Base-by-base conservation (phyloP, 2,329 filamentous ascomycete species). In the Sarocladium kiliense region DNA sequence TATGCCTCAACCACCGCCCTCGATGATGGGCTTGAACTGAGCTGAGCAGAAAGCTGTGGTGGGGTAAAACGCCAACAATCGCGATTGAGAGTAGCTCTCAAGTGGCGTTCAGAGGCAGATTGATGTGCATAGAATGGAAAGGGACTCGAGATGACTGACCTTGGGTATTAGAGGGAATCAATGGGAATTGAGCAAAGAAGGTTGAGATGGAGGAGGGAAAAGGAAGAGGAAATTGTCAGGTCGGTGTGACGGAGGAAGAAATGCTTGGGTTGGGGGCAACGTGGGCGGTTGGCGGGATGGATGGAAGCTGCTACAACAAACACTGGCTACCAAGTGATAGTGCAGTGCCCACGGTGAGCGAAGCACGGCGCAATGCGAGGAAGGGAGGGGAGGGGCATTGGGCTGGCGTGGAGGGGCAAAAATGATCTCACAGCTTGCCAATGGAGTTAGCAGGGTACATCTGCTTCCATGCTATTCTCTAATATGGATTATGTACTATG, bases 161-260 rank as follows among this genome's bases (percentile, higher is more conserved):
- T 47, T 26, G 44, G n/a, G 16, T 26, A 47, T 47, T 26, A 47
- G 25, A 23, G 12, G 6, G 27, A 47, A 3, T 47, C 12, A 18
- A 47, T 47, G 21, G 44, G 25, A 23, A 21, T 36, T 32, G 49
- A 36, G 50, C 50, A 56, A 47, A 30, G 37, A 37, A 27, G 41
- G 32, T 21, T 47, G 53, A 47, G 34, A 50, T 47, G 51, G 44
- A 47, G 42, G 50, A 47, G 53, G 54, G 54, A 55, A 51, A 44
- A 53, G 41, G 26, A 51, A 57, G 53, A 54, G 53, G 54, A 50
- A 32, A 53, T 53, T 44, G 19, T 23, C 47, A 51, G 47, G 47
- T 51, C 30, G 27, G 47, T 34, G 47, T 49, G 47, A 49, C 16
- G 44, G 44, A 36, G 37, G 51, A 54, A 23, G 37, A 45, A 54